Evolutionary conservation across 2,329 filamentous ascomycete genomes (phyloP).

Genomic region (Zymoseptoria tritici): DNA sequence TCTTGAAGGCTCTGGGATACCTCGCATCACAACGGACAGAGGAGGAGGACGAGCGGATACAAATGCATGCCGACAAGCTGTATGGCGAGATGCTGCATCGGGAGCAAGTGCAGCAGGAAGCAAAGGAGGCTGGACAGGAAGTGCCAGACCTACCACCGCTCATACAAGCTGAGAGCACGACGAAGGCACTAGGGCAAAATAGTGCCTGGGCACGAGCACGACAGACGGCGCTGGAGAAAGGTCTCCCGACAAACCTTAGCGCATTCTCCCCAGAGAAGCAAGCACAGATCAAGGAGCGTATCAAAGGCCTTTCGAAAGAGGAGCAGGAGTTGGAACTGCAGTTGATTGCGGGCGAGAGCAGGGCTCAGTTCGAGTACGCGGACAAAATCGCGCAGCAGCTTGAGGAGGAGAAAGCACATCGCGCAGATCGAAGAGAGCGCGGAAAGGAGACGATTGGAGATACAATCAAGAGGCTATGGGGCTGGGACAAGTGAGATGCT

Average conservation of each 20-base stretch:
- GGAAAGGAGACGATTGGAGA: conserved; percentile 42
- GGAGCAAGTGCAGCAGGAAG: conserved; percentile 65
- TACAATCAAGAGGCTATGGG: conserved; percentile 29
- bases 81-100: conserved; percentile 82
- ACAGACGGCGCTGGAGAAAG: conserved; percentile 19
- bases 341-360: conserved; percentile 55
- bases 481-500: conserved; percentile 19
- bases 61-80: conserved; percentile 89
- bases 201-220: conserved; percentile 25
- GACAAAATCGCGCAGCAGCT: conserved; percentile 49
- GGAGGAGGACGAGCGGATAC: conserved; percentile 72
- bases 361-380: conserved; percentile 54
- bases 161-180: conserved; percentile 31
- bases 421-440: conserved; percentile 50
- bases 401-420: conserved; percentile 48
- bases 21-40: conserved; percentile 58
- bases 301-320: conserved; percentile 23
- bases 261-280: conserved; percentile 48
- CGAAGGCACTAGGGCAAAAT: conserved; percentile 24
- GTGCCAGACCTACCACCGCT: conserved; percentile 54
- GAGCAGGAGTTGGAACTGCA: conserved; percentile 53
- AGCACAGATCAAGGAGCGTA: conserved; percentile 47
- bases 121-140: conserved; percentile 49
- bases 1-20: conserved; percentile 86
- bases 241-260: conserved; percentile 43